These are phyloP conservation scores for Amanita rimosa DNA, from an alignment of 768 basidiomycete genomes.

Conservation along the genomic window DNA sequence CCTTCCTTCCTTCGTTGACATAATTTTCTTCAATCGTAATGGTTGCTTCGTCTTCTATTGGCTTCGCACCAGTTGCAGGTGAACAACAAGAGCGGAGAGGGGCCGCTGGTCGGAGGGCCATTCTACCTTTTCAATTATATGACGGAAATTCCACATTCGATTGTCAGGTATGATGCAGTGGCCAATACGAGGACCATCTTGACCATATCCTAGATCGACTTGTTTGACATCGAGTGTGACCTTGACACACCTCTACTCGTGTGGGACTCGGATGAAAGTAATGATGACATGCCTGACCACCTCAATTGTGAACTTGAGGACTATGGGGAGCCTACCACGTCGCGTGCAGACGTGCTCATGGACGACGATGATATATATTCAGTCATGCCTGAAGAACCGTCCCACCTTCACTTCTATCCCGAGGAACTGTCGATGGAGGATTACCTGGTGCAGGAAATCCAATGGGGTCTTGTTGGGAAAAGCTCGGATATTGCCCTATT, in stretches of 20 bases:
- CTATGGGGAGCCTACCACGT: conserved; percentile 4
- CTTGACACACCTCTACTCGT: background rate
- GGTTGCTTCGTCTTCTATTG: conserved; percentile 1
- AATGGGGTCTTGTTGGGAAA: background rate
- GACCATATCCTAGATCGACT: background rate
- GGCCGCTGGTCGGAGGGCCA: background rate
- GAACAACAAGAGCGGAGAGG: conserved; percentile 4
- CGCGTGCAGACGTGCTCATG: background rate
- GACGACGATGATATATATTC: conserved; percentile 22
- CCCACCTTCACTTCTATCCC: conserved; percentile 11
- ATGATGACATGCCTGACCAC: conserved; percentile 5
- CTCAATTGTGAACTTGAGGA: conserved; percentile 7
- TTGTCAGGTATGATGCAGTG: background rate
- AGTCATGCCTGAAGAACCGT: conserved; percentile 27
- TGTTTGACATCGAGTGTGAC: background rate
- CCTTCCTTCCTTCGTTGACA: conserved; percentile 1
- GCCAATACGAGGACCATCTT: background rate
- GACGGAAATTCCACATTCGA: background rate
- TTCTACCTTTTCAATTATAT: background rate
- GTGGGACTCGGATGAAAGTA: conserved; percentile 6
- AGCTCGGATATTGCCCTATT: conserved; percentile 7
- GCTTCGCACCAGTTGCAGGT: conserved; percentile 8
- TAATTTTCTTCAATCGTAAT: conserved; percentile 1
- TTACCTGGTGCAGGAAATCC: background rate
- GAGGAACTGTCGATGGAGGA: conserved; percentile 11